Conservation (phyloP, 1,284 basidiomycete genomes). For the Fomitopsis palustris region DNA sequence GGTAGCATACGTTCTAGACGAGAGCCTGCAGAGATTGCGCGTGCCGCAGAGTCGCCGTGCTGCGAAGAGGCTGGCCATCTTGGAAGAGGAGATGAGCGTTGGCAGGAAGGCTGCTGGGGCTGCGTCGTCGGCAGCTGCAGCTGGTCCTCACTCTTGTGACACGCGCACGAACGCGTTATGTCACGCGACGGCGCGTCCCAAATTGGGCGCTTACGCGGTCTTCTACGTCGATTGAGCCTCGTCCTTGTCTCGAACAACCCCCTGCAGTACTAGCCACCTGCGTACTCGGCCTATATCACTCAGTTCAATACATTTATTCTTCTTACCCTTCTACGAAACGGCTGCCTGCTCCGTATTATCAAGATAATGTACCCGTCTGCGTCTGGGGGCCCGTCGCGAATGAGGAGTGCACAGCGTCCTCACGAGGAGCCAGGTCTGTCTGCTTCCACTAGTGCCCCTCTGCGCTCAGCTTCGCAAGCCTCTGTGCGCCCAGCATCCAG, state of each 20-base stretch:
- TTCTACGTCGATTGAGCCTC: not conserved
- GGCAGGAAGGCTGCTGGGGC: not conserved
- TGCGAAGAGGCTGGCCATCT: not conserved
- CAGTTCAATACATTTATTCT: too few relatives aligned
- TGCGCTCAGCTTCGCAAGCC: constrained; percentile 12
- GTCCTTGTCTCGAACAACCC: not conserved
- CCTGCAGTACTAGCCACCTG: too few relatives aligned
- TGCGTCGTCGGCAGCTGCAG: not conserved
- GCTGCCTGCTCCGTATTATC: too few relatives aligned
- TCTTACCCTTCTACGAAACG: not conserved
- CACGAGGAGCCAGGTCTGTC: constrained; percentile 1
- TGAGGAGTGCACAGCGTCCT: not conserved
- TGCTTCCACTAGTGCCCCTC: constrained; percentile 13
- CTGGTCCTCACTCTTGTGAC: not conserved
- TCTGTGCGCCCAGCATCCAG: constrained; percentile 18
- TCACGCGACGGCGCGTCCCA: not conserved
- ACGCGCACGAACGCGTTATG: not conserved
- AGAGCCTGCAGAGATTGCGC: not conserved
- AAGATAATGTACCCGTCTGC: not conserved
- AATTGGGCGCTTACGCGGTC: not conserved
- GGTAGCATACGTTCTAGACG: not conserved
- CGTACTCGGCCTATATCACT: too few relatives aligned
- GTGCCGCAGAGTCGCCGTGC: not conserved
- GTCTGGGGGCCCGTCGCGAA: not conserved
- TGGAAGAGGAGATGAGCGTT: not conserved